phyloP scores from a whole-genome alignment of 768 basidiomycete genomes.

The Jaapia argillacea region DNA sequence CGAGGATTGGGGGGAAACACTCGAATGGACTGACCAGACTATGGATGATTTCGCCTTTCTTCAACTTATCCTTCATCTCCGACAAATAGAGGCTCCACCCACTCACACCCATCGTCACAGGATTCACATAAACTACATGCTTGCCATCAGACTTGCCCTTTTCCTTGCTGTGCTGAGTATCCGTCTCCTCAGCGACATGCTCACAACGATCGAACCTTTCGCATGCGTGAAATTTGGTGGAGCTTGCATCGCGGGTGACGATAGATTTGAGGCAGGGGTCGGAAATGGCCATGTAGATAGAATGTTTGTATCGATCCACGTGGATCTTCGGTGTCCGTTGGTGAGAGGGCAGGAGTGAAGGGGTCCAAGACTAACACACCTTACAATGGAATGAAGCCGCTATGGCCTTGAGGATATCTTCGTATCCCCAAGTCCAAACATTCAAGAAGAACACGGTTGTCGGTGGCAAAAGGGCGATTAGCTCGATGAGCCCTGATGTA shows the following conservation, averaged over 20 bases:
- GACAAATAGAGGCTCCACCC: constrained; percentile 41
- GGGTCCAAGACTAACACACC: constrained; percentile 24
- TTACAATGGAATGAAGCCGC: constrained; percentile 53
- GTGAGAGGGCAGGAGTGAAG: background rate
- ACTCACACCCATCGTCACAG: constrained; percentile 56
- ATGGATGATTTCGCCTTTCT: constrained; percentile 35
- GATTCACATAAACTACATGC: constrained; percentile 77
- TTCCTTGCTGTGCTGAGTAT: constrained; percentile 22
- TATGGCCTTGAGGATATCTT: constrained; percentile 77
- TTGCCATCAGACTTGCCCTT: too few species aligned
- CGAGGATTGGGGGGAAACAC: background rate
- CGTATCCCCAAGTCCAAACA: constrained; percentile 95
- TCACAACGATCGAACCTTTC: constrained; percentile 73
- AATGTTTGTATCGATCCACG: constrained; percentile 80
- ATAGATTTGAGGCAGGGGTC: constrained; percentile 56
- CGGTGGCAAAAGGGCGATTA: constrained; percentile 60
- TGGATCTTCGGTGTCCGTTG: constrained; percentile 49
- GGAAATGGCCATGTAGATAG: constrained; percentile 44
- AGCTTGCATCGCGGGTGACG: constrained; percentile 45
- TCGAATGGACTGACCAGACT: constrained; percentile 42
- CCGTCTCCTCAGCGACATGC: constrained; percentile 35
- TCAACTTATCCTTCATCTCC: constrained; percentile 34
- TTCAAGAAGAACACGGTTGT: constrained; percentile 81
- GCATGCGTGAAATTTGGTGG: constrained; percentile 89
- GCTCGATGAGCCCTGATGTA: constrained; percentile 49